Conservation (phyloP, 2,329 filamentous ascomycete genomes). For the Aureobasidium leucospermi region DNA sequence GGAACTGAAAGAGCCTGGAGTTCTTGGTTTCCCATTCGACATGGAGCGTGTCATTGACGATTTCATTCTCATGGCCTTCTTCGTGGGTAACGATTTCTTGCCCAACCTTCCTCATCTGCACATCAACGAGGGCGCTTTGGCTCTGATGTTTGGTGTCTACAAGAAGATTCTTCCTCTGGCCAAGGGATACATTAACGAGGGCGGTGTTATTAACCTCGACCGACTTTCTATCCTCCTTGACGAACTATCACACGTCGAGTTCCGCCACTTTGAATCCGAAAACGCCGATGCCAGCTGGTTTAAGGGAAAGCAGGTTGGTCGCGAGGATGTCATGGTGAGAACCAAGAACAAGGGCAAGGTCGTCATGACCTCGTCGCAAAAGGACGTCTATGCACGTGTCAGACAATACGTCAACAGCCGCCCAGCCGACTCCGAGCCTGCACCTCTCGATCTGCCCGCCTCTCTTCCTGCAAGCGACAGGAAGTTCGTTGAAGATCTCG, state of each 20-base stretch:
- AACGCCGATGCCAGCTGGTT: conserved; percentile 87
- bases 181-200: conserved; percentile 93
- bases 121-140: conserved; percentile 95
- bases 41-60: conserved; percentile 97
- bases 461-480: conserved; percentile 75
- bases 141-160: conserved; percentile 96
- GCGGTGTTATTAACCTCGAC: conserved; percentile 81
- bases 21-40: conserved; percentile 72
- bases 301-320: conserved; percentile 71
- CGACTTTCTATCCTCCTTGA: conserved; percentile 71
- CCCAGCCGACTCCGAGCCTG: conserved; percentile 39
- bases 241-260: conserved; percentile 81
- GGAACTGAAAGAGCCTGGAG: conserved; percentile 69
- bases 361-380: conserved; percentile 71
- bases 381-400: conserved; percentile 71
- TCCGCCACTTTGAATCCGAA: conserved; percentile 87
- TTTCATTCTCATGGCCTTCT: conserved; percentile 99
- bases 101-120: conserved; percentile 93
- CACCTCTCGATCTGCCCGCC: conserved; percentile 64
- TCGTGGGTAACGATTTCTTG: conserved; percentile 98
- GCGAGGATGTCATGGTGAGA: conserved; percentile 58
- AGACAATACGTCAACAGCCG: conserved; percentile 75
- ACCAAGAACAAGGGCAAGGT: conserved; percentile 55
- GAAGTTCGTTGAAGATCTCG: conserved; percentile 85
- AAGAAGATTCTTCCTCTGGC: conserved; percentile 81